Conservation (phyloP, 768 basidiomycete species). For the Suillus bovinus region DNA sequence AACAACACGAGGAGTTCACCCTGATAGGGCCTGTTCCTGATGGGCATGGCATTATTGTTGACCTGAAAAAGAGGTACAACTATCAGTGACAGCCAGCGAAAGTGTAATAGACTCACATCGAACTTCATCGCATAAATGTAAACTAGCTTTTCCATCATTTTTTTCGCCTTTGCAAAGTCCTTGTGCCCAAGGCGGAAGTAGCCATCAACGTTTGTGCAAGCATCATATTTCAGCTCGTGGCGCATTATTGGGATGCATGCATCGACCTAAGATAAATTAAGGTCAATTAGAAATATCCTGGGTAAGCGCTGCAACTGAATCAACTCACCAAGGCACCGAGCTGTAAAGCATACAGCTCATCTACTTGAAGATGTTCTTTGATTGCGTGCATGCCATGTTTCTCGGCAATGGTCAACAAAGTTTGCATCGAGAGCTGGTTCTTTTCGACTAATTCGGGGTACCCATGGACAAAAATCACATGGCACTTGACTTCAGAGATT, state of each 20-base stretch:
- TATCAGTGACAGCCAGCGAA: background rate
- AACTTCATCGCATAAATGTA: background rate
- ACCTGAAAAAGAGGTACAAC: background rate
- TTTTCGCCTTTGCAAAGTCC: background rate
- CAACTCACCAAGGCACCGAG: background rate
- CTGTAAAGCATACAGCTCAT: constrained; percentile 1
- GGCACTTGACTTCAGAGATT: background rate
- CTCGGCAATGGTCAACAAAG: background rate
- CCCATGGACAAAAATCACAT: background rate
- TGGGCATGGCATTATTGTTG: background rate
- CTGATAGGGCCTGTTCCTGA: background rate
- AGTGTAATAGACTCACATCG: background rate
- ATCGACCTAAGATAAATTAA: background rate
- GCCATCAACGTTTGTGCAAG: background rate
- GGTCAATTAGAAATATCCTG: background rate
- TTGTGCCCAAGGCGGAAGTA: background rate
- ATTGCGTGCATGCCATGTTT: background rate
- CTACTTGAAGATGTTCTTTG: background rate
- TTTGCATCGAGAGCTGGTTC: background rate
- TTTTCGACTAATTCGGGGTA: background rate
- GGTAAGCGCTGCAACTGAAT: background rate
- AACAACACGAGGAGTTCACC: background rate
- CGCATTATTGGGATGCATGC: background rate
- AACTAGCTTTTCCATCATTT: background rate
- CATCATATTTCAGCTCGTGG: background rate